Base-by-base conservation (phyloP, 2,329 filamentous ascomycete genomes). In the Parastagonospora nodorum region DNA sequence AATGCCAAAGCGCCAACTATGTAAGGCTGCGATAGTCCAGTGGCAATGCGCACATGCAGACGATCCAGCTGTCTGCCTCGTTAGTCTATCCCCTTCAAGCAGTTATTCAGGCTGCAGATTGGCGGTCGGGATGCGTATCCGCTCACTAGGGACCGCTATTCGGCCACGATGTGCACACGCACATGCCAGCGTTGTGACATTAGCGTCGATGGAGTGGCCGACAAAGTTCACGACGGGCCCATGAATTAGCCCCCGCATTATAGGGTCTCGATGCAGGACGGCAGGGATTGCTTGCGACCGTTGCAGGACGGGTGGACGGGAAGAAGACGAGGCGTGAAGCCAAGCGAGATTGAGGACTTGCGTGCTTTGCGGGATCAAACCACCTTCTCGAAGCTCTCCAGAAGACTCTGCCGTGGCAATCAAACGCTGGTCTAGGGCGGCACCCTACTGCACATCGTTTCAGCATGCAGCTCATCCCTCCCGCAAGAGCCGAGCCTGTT, bases 161-260 rank as follows among this genome's bases (percentile, higher is more conserved):
- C 51, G 14, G 27, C 19, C 36, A 38, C 27, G 36, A 38, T 19
- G 36, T 19, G 19, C 19, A 24, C 19, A 24, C 19, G 19, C 19
- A 24, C 19, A 24, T 5, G 19, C 19, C 19, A 24, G 19, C 33
- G 51, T 54, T 40, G 45, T 38, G 31, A 48, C 48, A 50, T 48
- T 51, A 55, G 51, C 45, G 51, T 48, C 43, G 50, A 50, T 42
- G 32, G 42, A 43, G 53, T 40, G 38, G 53, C 57, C 48, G 53
- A n/a, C 41, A 45, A 39, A 31, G 29, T n/a, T 28, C 31, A 16
- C 27, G 33, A 29, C 14, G 33, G 43, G 44, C 51, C 42, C 47
- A 51, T 50, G 56, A 40, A 57, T 60, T 63, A 63, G 50, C 53
- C 64, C 65, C 68, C 68, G 68, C 68, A 71, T 67, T 67, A 71